Evolutionary conservation across 2,329 filamentous ascomycete species (phyloP), one percentile per base, ranked within the genome.

Genomic region (Pseudovirgaria hyperparasitica): DNA sequence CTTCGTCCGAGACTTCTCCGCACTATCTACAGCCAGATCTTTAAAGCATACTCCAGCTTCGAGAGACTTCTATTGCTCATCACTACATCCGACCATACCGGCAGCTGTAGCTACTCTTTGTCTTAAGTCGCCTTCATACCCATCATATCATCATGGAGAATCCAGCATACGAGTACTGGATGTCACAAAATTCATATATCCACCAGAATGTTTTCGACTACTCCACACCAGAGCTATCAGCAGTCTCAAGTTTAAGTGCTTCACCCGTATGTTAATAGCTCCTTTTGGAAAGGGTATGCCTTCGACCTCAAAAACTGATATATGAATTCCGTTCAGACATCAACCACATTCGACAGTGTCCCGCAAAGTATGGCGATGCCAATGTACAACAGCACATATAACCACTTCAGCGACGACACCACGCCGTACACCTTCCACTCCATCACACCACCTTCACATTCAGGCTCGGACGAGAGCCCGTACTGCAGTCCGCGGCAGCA

Each of bases 401-500:
- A 45, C 22, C 48, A 47, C 15, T 43, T 52, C 19, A 35, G 40
- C 31, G 47, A 46, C 30, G 48, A 53, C 22, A 25, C 37, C 24
- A 41, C 50, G 38, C 45, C 40, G 9, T 52, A 48, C 27, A 38
- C 39, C 23, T 55, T 53, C 31, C 43, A 44, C n/a, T 37, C 54
- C 22, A 47, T 51, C 15, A 45, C 55, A 43, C 55, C 52, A 4
- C 51, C 52, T 8, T 49, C 48, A 5, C 52, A 56, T 22, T 54
- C 55, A 23, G 48, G 48, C 20, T 54, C 52, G 27, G 50, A 55
- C 31, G 52, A 54, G 24, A 48, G 42, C 25, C 48, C 51, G 6
- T 50, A 54, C 31, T 51, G 51, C 39, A 55, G 51, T 38, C 51
- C 52, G 10, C 42, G 42, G 6, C 43, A 45, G 16, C 34, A 12